These are phyloP conservation scores for Russula vinacea DNA, from an alignment of 768 basidiomycete genomes.

Conservation along the genomic window DNA sequence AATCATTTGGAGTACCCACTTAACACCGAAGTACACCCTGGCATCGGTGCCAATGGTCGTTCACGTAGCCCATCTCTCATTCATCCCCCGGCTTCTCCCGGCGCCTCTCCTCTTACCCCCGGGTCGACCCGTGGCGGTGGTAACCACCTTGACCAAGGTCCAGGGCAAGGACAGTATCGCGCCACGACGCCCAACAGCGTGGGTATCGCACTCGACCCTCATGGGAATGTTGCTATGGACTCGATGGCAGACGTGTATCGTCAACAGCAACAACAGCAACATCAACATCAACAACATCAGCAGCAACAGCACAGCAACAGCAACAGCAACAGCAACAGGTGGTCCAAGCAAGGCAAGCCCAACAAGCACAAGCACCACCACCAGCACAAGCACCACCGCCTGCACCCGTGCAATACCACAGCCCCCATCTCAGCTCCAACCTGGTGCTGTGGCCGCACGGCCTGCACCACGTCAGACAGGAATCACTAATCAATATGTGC, in stretches of 20 bases:
- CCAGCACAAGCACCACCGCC: slow-evolving; percentile 42
- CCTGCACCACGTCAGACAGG: slow-evolving; percentile 23
- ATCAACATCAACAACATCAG: slow-evolving; percentile 12
- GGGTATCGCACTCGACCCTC: slow-evolving; percentile 79
- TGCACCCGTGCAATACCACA: slow-evolving; percentile 38
- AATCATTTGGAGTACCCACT: slow-evolving; percentile 45
- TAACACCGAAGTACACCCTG: slow-evolving; percentile 68
- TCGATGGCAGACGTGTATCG: slow-evolving; percentile 58
- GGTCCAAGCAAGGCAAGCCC: slow-evolving; percentile 24
- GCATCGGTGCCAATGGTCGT: slow-evolving; percentile 73
- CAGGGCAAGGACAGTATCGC: slow-evolving; percentile 40
- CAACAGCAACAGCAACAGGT: slow-evolving; percentile 26
- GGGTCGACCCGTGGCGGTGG: slow-evolving; percentile 25
- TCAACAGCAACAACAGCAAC: slow-evolving; percentile 35
- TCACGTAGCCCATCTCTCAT: slow-evolving; percentile 57
- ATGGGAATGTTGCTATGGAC: slow-evolving; percentile 78
- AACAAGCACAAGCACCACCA: slow-evolving; percentile 36
- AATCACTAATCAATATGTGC: slow-evolving; percentile 12
- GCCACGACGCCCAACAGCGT: slow-evolving; percentile 75
- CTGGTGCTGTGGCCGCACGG: neutral
- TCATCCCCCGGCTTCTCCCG: slow-evolving; percentile 43
- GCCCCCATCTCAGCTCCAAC: slow-evolving; percentile 37
- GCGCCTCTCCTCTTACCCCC: slow-evolving; percentile 49
- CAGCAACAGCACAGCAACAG: slow-evolving; percentile 30
- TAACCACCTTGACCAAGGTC: slow-evolving; percentile 22